Base-by-base conservation (phyloP, 768 basidiomycete genomes). In the Boletus reticuloceps region DNA sequence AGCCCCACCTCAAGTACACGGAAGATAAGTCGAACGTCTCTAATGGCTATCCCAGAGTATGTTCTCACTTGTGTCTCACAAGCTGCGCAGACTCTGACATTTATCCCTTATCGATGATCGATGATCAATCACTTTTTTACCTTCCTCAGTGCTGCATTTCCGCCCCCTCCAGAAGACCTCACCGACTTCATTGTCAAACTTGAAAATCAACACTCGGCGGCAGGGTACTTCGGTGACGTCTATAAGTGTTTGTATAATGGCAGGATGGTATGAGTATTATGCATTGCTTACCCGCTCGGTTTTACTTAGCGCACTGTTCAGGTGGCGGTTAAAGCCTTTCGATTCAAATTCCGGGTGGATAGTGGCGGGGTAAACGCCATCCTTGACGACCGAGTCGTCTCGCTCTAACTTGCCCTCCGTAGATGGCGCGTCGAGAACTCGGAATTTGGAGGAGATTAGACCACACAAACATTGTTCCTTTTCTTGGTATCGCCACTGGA, bases 401-500 rank as follows among this genome's bases (percentile, higher is more conserved):
- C n/a, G 5, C 8, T 22, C 45, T 48, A 31, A 53, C 45, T 6
- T 29, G 1, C 17, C 16, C 34, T 34, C 34, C 34, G 0, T 19
- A 53, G 53, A 53, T 50, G 53, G 17, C 22, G 3, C 53, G 47
- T 25, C 53, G 53, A 27, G 53, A 53, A 22, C 39, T 39, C 13
- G 51, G 51, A 16, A 53, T 53, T 2, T 53, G 51, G 51, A 53
- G 51, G 19, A 53, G 51, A 14, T 14, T 53, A 22, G 5, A 48
- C 13, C 51, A 53, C 19, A 16, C 25, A 7, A 53, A 48, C 25
- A 50, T 53, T 8, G 53, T 53, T 19, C 53, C 53, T 0, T 53
- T 53, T 34, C 8, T 53, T 8, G 53, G 53, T 6, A 53, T 4
- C 6, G 14, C 39, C 29, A 40, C 37, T 16, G 53, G 53, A 16